phyloP scores from a whole-genome alignment of 495 filamentous ascomycete species.

The Penicillium samsonianum region DNA sequence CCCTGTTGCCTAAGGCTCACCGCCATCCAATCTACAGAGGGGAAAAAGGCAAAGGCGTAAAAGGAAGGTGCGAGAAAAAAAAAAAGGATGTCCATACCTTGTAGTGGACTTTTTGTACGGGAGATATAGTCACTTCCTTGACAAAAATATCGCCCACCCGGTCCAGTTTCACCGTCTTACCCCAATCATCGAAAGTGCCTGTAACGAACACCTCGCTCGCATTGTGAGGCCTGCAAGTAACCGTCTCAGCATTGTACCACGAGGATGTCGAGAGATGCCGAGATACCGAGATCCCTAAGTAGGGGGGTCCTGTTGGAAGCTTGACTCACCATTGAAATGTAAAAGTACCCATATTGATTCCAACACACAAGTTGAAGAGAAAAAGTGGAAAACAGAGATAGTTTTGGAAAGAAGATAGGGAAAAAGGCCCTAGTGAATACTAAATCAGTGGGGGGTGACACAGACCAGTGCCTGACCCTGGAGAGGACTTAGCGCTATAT shows the following conservation, averaged over 20 bases:
- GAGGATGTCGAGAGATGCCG: constrained; percentile 5
- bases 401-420: neutral
- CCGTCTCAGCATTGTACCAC: constrained; percentile 36
- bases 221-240: constrained; percentile 62
- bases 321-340: constrained; percentile 48
- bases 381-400: constrained; percentile 2
- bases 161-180: constrained; percentile 76
- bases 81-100: constrained; percentile 59
- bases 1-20: constrained; percentile 20
- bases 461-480: constrained; percentile 19
- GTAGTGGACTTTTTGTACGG: constrained; percentile 70
- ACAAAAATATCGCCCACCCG: constrained; percentile 68
- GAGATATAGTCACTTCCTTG: constrained; percentile 73
- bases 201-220: constrained; percentile 91
- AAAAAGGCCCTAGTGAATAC: constrained; percentile 1
- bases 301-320: neutral
- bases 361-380: neutral
- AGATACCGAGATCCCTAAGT: neutral
- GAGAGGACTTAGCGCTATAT: neutral
- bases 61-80: constrained; percentile 10
- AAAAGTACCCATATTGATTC: constrained; percentile 40
- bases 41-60: constrained; percentile 8
- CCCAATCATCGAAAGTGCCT: constrained; percentile 94
- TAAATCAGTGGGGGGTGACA: constrained; percentile 21
- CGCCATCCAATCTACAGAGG: constrained; percentile 18